Conservation (phyloP, 306 rosid species). For the Trifolium pratense region DNA sequence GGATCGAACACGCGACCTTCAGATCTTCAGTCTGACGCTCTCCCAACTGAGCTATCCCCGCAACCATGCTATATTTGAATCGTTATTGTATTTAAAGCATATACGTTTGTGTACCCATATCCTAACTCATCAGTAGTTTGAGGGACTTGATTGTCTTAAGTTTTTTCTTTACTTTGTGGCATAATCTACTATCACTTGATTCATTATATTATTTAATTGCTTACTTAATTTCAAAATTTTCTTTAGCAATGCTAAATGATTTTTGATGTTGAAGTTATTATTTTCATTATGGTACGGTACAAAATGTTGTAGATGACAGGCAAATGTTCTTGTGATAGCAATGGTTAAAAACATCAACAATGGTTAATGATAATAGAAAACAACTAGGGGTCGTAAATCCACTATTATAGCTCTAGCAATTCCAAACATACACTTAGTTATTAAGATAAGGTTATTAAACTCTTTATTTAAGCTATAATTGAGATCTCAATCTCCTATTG, state of each 20-base stretch:
- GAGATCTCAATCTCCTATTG: background rate
- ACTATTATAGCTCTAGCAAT: too few species aligned
- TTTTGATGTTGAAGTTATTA: background rate
- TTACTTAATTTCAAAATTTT: background rate
- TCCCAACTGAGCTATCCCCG: conserved; percentile 57
- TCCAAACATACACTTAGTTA: too few species aligned
- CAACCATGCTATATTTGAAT: accelerated
- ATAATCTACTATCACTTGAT: background rate
- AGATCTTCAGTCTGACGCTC: conserved; percentile 49
- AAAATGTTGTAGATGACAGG: background rate
- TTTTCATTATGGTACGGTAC: background rate
- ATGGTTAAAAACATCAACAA: background rate
- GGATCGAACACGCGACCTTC: conserved; percentile 50
- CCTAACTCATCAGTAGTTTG: background rate
- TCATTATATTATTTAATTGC: background rate
- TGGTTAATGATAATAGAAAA: background rate
- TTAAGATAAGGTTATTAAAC: background rate
- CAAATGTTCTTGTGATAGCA: too few species aligned
- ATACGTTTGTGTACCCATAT: accelerated
- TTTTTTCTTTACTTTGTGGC: background rate
- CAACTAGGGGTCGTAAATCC: background rate
- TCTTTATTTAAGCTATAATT: too few species aligned
- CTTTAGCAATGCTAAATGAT: background rate
- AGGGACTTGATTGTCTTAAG: too few species aligned
- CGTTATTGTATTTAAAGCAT: accelerated